These are phyloP conservation scores for Penstemon davidsonii DNA, from an alignment of 257 asterid species.

Conservation along the genomic window DNA sequence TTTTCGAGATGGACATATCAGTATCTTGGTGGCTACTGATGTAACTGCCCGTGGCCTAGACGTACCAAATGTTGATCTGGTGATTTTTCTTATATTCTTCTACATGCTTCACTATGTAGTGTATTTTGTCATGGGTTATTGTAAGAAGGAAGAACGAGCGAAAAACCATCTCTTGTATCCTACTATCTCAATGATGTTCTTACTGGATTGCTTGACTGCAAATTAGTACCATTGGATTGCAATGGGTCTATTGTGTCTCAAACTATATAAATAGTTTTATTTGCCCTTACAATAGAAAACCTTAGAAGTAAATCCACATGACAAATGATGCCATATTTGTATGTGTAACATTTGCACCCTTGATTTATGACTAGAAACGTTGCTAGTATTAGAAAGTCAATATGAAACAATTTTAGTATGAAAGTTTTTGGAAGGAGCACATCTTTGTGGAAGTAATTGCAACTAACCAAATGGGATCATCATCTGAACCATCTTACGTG, in stretches of 20 bases:
- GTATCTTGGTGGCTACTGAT: slow-evolving; percentile 86
- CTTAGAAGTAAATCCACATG: not conserved
- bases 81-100: slow-evolving; percentile 31
- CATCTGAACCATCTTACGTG: not conserved
- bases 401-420: not conserved
- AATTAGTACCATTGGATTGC: not conserved
- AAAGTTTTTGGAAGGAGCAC: not conserved
- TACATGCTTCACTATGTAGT: slow-evolving; percentile 8
- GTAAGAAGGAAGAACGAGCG: slow-evolving; percentile 11
- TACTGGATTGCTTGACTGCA: not conserved
- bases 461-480: slow-evolving; percentile 13
- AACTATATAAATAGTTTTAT: not conserved
- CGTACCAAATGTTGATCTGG: slow-evolving; percentile 98
- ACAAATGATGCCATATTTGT: not conserved
- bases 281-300: not conserved
- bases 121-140: slow-evolving; percentile 2
- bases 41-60: slow-evolving; percentile 99
- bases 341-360: not conserved
- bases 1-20: slow-evolving; percentile 76
- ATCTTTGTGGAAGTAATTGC: slow-evolving; percentile 16
- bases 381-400: not conserved
- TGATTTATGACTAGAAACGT: slow-evolving; percentile 3
- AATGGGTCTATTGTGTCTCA: not conserved
- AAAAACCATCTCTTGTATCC: not conserved
- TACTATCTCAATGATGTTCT: not conserved